Conservation (phyloP, 768 basidiomycete genomes). For the Russula virescens region DNA sequence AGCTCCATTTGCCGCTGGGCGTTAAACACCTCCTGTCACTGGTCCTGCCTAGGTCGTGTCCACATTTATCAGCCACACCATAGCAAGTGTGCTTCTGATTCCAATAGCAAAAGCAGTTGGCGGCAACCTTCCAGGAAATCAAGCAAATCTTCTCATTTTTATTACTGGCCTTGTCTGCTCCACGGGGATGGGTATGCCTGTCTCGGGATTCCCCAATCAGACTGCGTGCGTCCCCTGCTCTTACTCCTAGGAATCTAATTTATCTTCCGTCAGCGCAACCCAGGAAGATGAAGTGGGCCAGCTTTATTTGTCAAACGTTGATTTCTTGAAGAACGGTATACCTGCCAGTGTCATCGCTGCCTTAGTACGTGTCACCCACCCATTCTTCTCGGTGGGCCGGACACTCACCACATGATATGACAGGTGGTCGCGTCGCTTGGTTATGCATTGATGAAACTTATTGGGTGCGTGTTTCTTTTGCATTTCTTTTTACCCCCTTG, state of each 20-base stretch:
- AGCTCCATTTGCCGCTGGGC: constrained; percentile 1
- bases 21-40: neutral
- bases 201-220: constrained; percentile 98
- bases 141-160: constrained; percentile 83
- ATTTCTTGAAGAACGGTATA: constrained; percentile 91
- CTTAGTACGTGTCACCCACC: constrained; percentile 43
- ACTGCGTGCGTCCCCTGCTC: constrained; percentile 63
- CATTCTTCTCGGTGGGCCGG: constrained; percentile 6
- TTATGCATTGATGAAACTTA: constrained; percentile 64
- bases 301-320: constrained; percentile 74
- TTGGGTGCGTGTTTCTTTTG: constrained; percentile 48
- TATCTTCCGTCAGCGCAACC: constrained; percentile 51
- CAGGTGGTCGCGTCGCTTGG: constrained; percentile 86
- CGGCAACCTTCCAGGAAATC: constrained; percentile 58
- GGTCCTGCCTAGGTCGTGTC: constrained; percentile 77
- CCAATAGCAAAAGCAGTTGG: constrained; percentile 94
- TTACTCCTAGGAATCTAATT: neutral
- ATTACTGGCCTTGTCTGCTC: constrained; percentile 91
- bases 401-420: neutral
- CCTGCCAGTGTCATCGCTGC: constrained; percentile 91
- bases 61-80: constrained; percentile 97
- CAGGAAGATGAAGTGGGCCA: constrained; percentile 94
- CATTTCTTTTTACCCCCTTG: no score
- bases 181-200: constrained; percentile 96
- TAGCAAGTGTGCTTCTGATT: constrained; percentile 93